phyloP scores from a whole-genome alignment of 768 basidiomycete genomes.

The Serendipita sp. region DNA sequence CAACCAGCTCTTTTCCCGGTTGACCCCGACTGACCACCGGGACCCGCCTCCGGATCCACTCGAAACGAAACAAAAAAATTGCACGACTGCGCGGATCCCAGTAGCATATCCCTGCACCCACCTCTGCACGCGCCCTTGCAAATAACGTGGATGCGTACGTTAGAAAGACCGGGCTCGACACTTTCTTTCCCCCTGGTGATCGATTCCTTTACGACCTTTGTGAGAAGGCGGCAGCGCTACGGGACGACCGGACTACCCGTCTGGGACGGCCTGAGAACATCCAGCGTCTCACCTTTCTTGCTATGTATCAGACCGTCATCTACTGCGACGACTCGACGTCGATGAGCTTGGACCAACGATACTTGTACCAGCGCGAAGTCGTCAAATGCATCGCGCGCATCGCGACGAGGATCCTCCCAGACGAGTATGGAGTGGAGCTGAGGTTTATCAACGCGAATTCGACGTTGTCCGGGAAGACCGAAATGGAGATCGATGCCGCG shows the following conservation, averaged over 20 bases:
- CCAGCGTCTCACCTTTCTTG: slow-evolving; percentile 15
- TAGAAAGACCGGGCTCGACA: slow-evolving; percentile 10
- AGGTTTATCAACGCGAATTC: slow-evolving; percentile 18
- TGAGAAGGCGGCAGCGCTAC: slow-evolving; percentile 9
- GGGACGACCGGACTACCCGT: slow-evolving; percentile 6
- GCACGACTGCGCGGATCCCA: too few relatives aligned
- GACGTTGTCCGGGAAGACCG: background rate
- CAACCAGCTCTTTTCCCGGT: too few relatives aligned
- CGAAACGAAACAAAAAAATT: too few relatives aligned
- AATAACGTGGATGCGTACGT: slow-evolving; percentile 7
- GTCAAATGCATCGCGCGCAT: slow-evolving; percentile 13
- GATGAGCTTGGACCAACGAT: slow-evolving; percentile 18
- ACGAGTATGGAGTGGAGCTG: slow-evolving; percentile 15
- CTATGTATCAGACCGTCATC: slow-evolving; percentile 14
- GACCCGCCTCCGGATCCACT: too few relatives aligned
- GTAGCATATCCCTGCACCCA: too few relatives aligned
- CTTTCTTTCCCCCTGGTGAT: slow-evolving; percentile 12
- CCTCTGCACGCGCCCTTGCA: background rate
- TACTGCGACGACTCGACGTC: slow-evolving; percentile 16
- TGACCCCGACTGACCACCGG: too few relatives aligned
- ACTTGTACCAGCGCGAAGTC: slow-evolving; percentile 8
- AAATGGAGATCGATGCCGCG: too few relatives aligned
- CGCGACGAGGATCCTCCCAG: slow-evolving; percentile 18
- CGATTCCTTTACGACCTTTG: slow-evolving; percentile 5
- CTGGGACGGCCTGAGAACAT: slow-evolving; percentile 15